phyloP scores from a whole-genome alignment of 139 green algal species.

The Zygnema circumcarinatum region DNA sequence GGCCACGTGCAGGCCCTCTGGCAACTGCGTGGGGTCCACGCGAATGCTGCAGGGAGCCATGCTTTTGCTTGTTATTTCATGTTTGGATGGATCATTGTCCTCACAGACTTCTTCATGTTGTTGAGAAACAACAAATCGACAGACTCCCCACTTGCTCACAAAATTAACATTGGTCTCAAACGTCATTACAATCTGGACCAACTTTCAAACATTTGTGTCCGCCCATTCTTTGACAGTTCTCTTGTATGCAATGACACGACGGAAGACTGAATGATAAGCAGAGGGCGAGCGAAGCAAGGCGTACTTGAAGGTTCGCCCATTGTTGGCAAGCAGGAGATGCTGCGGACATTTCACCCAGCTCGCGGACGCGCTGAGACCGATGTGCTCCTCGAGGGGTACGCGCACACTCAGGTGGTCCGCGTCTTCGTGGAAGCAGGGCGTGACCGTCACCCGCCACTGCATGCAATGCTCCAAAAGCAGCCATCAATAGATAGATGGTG shows the following conservation, averaged over 20 bases:
- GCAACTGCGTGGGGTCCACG: slow-evolving; percentile 73
- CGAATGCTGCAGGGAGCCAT: slow-evolving; percentile 28
- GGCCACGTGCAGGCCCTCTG: slow-evolving; percentile 80
- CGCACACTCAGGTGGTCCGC: slow-evolving; percentile 36
- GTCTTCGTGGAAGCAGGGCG: slow-evolving; percentile 76
- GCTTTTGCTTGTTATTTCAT: neutral
- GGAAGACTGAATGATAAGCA: too few species aligned
- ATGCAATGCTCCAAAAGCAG: slow-evolving; percentile 30
- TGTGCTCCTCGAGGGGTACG: slow-evolving; percentile 61
- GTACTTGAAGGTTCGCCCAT: slow-evolving; percentile 77
- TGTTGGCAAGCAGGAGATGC: slow-evolving; percentile 79
- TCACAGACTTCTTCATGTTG: too few species aligned
- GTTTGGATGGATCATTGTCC: too few species aligned
- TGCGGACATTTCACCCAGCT: slow-evolving; percentile 76
- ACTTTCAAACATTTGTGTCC: too few species aligned
- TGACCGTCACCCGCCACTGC: slow-evolving; percentile 72
- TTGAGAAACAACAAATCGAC: too few species aligned
- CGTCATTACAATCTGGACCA: too few species aligned
- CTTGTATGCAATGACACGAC: too few species aligned
- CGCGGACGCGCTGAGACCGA: slow-evolving; percentile 64
- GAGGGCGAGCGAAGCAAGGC: too few species aligned
- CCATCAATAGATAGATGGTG: neutral
- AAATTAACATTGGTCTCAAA: too few species aligned
- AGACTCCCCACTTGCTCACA: too few species aligned
- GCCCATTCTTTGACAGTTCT: too few species aligned